Base-by-base conservation (phyloP, 129 eudicot genomes). In the Apium graveolens region DNA sequence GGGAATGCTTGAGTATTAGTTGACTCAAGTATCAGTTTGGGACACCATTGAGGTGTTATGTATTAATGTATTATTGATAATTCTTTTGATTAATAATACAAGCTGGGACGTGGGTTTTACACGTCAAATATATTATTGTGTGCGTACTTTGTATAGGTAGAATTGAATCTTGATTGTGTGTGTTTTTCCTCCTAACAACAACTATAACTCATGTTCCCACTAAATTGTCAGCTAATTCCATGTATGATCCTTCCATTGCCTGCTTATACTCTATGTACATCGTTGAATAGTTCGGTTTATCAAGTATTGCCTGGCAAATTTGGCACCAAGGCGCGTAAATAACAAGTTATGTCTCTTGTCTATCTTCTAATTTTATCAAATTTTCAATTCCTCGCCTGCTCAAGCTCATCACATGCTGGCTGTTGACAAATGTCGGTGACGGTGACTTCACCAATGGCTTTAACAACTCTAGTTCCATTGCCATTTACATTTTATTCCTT, bases 311-410 rank as follows among this genome's bases (percentile, higher is more conserved):
- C 93, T 96, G 97, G 88, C 99, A 96, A 78, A 87, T 90, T 2
- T 44, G 88, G 90, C 99, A 96, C 99, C 99, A 96, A 6, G 99
- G 97, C 1, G 99, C 99, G 53, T 96, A 96, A 17, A 90, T 97
- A 37, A 96, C 99, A 43, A 92, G 51, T 97, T 97, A 96, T 43
- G 96, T 83, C 57, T 96, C 99, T 77, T 71, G 86, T 53, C 97
- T 78, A 35, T 86, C 85, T 74, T 85, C 97, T 87, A 96, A 78
- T 65, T 85, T 92, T 39, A 92, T 72, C 86, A 96, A 75, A 68
- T 96, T 96, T 80, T 96, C 99, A 4, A 96, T 83, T 51, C 99
- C 97, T 10, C 85, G 86, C 73, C 97, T 85, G 82, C 86, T 88
- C 87, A 96, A 80, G 45, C 68, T 85, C 79, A 92, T 89, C 27